Evolutionary conservation across 345 rosid species (phyloP), one percentile per base, ranked within the genome.

Genomic region (Eucalyptus polyanthemos): DNA sequence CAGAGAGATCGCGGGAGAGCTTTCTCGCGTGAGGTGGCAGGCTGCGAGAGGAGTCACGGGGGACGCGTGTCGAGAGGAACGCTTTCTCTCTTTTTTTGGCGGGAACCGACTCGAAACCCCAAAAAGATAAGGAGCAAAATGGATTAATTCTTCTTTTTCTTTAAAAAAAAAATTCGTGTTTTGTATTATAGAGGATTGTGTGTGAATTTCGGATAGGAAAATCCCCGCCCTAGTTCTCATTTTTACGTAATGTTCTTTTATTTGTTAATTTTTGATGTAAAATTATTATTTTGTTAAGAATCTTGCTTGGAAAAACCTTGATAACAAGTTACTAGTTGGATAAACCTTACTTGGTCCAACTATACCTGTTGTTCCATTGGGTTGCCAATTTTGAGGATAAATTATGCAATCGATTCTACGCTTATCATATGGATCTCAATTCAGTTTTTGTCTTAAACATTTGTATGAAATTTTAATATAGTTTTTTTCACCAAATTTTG

Each of bases 391-490:
- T 56, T 56, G 29, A 24, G 29, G 12, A 24, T 11, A 56, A 24
- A 56, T 56, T 56, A 5, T 9, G 9, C 29, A 4, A 56, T 5
- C 6, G 1, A 22, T 56, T 1, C 1, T 56, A 10, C 6, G 2
- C 5, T 22, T 56, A 56, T 56, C 29, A 25, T 56, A 56, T 56
- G 29, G 6, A 56, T 22, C 29, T 56, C 12, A 56, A 56, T 56
- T 56, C 2, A 10, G 6, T 22, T 56, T 56, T 56, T 4, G 0
- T 56, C 0, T 24, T 24, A 56, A 56, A 56, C 2, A 22, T 56
- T 24, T 56, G 0, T 3, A 6, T 11, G 6, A 0, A 56, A 56
- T 56, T 56, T 22, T 12, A 24, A 56, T 56, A 9, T 22, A 24
- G 6, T 24, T 11, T 4, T 56, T 22, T 8, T 1, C 6, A 56